These are phyloP conservation scores for Theobroma cacao DNA, from an alignment of 345 rosid genomes.

Conservation along the genomic window DNA sequence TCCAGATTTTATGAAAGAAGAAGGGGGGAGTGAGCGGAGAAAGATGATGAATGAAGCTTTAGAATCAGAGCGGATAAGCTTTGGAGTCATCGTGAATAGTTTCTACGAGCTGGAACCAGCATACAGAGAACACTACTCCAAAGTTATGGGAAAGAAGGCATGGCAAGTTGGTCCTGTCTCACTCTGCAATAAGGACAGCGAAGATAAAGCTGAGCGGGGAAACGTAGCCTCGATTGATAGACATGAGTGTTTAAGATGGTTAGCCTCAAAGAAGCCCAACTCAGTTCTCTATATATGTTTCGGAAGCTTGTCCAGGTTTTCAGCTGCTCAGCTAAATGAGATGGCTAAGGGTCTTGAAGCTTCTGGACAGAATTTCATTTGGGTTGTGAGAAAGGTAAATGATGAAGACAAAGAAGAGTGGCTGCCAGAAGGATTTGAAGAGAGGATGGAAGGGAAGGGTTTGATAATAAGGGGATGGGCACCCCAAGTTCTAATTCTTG, in stretches of 20 bases:
- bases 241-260: conserved; percentile 43
- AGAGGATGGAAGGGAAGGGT: conserved; percentile 34
- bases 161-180: conserved; percentile 62
- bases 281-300: conserved; percentile 48
- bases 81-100: conserved; percentile 62
- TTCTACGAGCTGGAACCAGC: conserved; percentile 69
- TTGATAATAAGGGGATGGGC: conserved; percentile 51
- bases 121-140: conserved; percentile 44
- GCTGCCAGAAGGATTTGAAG: conserved; percentile 46
- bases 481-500: conserved; percentile 46
- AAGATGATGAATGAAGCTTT: background rate
- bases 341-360: conserved; percentile 40
- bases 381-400: conserved; percentile 37
- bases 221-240: conserved; percentile 15
- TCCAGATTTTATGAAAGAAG: conserved; percentile 1
- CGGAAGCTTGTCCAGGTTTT: conserved; percentile 32
- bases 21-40: conserved; percentile 20
- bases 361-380: conserved; percentile 38
- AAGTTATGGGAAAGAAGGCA: conserved; percentile 36
- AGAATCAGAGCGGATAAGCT: conserved; percentile 51
- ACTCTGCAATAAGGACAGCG: conserved; percentile 21
- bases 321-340: conserved; percentile 33
- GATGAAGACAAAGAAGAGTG: conserved; percentile 36
- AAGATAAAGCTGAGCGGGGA: conserved; percentile 36
- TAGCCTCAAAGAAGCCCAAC: conserved; percentile 28